A percentile compares a stretch with the other conserved stretches of the same genome.
Evolutionary conservation across 2,329 filamentous ascomycete species (phyloP).

Genomic region (Phyllosticta paracitricarpa): DNA sequence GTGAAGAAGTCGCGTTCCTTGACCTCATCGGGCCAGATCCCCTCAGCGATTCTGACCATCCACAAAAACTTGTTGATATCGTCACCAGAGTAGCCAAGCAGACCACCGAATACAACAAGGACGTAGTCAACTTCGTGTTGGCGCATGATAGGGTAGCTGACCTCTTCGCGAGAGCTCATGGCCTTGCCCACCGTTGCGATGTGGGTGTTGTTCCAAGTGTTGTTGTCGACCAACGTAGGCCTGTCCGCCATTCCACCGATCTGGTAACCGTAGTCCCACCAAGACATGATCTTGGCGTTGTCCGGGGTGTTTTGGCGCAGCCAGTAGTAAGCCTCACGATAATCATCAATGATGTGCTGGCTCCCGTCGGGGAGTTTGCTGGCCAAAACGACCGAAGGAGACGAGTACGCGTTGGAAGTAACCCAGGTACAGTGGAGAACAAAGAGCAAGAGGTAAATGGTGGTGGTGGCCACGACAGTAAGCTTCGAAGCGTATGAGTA

Average conservation of each 20-base stretch:
- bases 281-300: constrained; percentile 98
- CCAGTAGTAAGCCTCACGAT: constrained; percentile 99
- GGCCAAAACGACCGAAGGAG: constrained; percentile 90
- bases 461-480: constrained; percentile 61
- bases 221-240: constrained; percentile 96
- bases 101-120: constrained; percentile 90
- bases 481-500: constrained; percentile 72
- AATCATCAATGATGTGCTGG: constrained; percentile 98
- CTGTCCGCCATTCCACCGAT: constrained; percentile 99
- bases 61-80: constrained; percentile 99
- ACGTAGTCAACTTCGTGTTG: constrained; percentile 99
- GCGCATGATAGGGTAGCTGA: constrained; percentile 96
- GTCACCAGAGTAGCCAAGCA: constrained; percentile 93
- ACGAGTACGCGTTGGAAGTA: constrained; percentile 97
- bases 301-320: constrained; percentile 91
- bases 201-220: constrained; percentile 99
- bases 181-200: constrained; percentile 98
- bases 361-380: constrained; percentile 87
- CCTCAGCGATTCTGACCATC: constrained; percentile 99
- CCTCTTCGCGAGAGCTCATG: constrained; percentile 94
- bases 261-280: constrained; percentile 99
- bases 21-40: constrained; percentile 99
- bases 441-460: constrained; percentile 79
- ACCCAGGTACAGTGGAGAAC: constrained; percentile 99
- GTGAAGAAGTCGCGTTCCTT: constrained; percentile 98